Conservation (phyloP, 306 rosid genomes). For the Delonix regia region DNA sequence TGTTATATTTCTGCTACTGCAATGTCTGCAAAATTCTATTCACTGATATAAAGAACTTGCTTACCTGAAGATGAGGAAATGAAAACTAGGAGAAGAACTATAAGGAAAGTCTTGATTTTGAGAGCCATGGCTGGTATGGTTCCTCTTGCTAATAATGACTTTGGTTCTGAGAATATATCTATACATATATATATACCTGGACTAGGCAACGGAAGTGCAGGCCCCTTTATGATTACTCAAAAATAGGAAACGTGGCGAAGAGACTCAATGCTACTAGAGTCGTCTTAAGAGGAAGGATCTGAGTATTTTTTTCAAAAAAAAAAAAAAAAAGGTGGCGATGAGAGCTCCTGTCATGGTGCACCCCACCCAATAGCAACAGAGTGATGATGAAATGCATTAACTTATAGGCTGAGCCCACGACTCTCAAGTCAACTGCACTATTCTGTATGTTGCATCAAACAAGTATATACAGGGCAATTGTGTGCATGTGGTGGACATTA, state of each 20-base stretch:
- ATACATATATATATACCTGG: slow-evolving; percentile 5
- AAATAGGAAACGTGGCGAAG: slow-evolving; percentile 24
- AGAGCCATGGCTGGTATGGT: slow-evolving; percentile 51
- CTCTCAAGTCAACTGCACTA: slow-evolving; percentile 66
- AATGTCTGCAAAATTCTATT: slow-evolving; percentile 3
- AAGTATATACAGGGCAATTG: slow-evolving; percentile 25
- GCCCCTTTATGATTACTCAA: slow-evolving; percentile 42
- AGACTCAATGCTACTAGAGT: no score
- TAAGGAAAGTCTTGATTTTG: slow-evolving; percentile 44
- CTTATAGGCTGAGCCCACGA: slow-evolving; percentile 46
- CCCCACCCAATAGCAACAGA: slow-evolving; percentile 58
- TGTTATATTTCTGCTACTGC: not conserved
- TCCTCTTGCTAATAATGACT: not conserved
- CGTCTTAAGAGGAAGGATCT: no score
- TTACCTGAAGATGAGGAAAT: slow-evolving; percentile 66
- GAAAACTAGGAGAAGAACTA: slow-evolving; percentile 50
- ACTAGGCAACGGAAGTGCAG: slow-evolving; percentile 35
- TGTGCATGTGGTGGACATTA: slow-evolving; percentile 56
- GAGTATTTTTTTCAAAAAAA: no score
- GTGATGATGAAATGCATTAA: slow-evolving; percentile 64
- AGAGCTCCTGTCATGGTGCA: slow-evolving; percentile 51
- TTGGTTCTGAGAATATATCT: not conserved
- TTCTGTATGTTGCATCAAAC: slow-evolving; percentile 36
- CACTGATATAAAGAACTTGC: slow-evolving; percentile 2
- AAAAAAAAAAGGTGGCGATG: not conserved